These are phyloP conservation scores for Marasmius tenuissimus DNA, from an alignment of 1,284 basidiomycete species.

Conservation along the genomic window DNA sequence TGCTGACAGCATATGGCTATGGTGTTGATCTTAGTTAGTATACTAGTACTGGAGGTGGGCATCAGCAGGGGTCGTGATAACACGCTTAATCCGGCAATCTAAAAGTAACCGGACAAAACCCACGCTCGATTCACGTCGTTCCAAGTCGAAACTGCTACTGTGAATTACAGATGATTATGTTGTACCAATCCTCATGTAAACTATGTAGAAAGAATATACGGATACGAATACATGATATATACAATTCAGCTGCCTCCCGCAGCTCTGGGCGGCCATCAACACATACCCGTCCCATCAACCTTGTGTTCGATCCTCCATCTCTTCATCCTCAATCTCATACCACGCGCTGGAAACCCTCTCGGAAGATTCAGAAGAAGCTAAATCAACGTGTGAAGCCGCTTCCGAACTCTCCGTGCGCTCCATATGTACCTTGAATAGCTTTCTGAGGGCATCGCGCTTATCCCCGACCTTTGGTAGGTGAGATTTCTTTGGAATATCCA, in stretches of 20 bases:
- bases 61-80: not conserved
- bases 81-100: not conserved
- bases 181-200: not conserved
- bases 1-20: too few relatives aligned
- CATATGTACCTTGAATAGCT: too few relatives aligned
- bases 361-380: not conserved
- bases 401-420: not conserved
- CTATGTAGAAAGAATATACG: not conserved
- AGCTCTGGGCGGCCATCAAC: not conserved
- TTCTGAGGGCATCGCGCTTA: constrained; percentile 11
- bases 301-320: not conserved
- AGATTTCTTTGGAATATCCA: constrained; percentile 12
- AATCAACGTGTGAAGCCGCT: not conserved
- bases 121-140: not conserved
- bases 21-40: too few relatives aligned
- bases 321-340: not conserved
- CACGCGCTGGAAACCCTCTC: not conserved
- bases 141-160: not conserved
- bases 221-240: not conserved
- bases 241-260: not conserved
- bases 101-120: not conserved
- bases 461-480: constrained; percentile 8
- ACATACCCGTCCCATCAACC: too few relatives aligned
- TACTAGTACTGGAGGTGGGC: not conserved
- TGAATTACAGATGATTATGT: not conserved